phyloP scores from a whole-genome alignment of 2,329 filamentous ascomycete genomes.

The Phoma sp. region DNA sequence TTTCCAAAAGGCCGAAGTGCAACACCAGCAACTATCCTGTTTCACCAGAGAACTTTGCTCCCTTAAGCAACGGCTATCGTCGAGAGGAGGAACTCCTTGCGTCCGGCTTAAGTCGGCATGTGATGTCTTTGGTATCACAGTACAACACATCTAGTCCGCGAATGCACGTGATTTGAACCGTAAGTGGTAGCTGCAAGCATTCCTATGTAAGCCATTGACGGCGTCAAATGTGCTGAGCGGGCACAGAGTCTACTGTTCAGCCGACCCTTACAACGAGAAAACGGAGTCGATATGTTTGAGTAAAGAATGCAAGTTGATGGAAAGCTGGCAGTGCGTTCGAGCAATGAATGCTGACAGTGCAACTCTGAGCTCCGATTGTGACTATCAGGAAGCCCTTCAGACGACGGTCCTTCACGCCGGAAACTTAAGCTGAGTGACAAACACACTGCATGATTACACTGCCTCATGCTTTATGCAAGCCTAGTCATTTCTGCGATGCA shows the following conservation, averaged over 20 bases:
- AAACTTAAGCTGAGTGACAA: background rate
- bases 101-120: slow-evolving; percentile 26
- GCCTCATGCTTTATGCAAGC: no score
- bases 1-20: slow-evolving; percentile 35
- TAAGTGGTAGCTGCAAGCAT: slow-evolving; percentile 22
- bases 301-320: slow-evolving; percentile 13
- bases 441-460: background rate
- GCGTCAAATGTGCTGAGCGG: slow-evolving; percentile 11
- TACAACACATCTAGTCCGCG: slow-evolving; percentile 21
- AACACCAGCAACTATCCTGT: slow-evolving; percentile 35
- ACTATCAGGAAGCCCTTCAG: background rate
- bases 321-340: background rate
- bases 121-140: slow-evolving; percentile 31
- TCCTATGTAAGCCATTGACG: slow-evolving; percentile 39
- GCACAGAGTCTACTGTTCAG: slow-evolving; percentile 10
- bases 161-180: slow-evolving; percentile 25
- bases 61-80: slow-evolving; percentile 23
- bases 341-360: background rate
- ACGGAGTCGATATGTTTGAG: slow-evolving; percentile 4
- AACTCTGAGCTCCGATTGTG: background rate
- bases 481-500: no score
- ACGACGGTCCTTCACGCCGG: background rate
- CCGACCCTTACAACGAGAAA: background rate
- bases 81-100: slow-evolving; percentile 34
- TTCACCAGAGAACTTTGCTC: slow-evolving; percentile 26